Base-by-base conservation (phyloP, 768 basidiomycete species). In the Boletellus sp. region DNA sequence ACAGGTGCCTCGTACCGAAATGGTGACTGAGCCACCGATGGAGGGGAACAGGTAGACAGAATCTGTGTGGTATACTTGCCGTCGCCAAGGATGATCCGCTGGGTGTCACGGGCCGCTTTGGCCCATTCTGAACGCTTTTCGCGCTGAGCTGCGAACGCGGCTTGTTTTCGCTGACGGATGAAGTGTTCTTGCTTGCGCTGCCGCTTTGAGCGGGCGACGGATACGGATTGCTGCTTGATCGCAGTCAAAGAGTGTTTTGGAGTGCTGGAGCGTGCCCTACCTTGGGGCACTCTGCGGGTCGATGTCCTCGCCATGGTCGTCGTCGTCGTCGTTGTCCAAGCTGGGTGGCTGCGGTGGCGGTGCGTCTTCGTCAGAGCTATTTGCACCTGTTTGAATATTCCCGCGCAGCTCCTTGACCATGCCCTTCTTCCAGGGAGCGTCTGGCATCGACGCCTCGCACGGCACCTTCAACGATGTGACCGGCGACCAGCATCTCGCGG, bases 11-110 rank as follows among this genome's bases (percentile, higher is more conserved):
- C 51, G 52, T n/a, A 46, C 36, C 52, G 49, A 36, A 63, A 63
- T 6, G 62, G 52, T 22, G 59, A 61, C 26, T 46, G 36, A 28
- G 54, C 28, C 28, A 51, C 33, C 24, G 35, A 45, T 4, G 44
- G 44, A 31, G 44, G 20, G 38, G 50, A 31, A 41, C 47, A 41
- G 37, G 52, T 42, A n/a, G 54, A 43, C 19, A 51, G 42, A 39
- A 40, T 55, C 51, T 67, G 67, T 54, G 68, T 64, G 47, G 62
- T 58, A 62, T 74, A 74, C 65, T 70, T 63, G 55, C 73, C 73
- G 62, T 72, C 66, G 16, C 71, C 73, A 48, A 71, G 61, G 47
- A 72, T 63, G 42, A 74, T 70, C 43, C 54, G 54, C 40, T 66
- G 65, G 6, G 73, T 74, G 52, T 73, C 73, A 34, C 40, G 50